Evolutionary conservation across 2,329 filamentous ascomycete genomes (phyloP).

Genomic region (Beauveria bassiana): DNA sequence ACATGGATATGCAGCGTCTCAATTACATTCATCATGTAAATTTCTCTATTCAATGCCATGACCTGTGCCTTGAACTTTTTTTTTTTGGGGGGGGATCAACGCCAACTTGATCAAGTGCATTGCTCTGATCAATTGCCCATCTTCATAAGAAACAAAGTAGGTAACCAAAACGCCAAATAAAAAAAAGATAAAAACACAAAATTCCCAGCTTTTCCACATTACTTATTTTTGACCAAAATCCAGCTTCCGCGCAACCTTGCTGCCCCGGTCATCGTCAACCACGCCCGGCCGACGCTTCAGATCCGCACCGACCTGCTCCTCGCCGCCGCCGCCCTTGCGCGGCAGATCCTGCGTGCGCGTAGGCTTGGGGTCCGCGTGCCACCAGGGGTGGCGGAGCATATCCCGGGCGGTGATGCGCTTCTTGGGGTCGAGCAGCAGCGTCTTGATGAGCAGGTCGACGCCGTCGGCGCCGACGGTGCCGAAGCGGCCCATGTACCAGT

Average conservation of each 20-base stretch:
- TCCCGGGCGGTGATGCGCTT: constrained; percentile 70
- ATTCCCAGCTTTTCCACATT: too few relatives aligned
- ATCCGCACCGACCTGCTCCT: constrained; percentile 73
- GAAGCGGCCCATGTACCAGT: constrained; percentile 71
- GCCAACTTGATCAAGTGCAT: not conserved
- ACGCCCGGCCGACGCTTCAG: constrained; percentile 65
- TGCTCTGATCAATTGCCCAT: not conserved
- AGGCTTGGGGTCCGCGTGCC: constrained; percentile 74
- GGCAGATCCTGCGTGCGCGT: constrained; percentile 78
- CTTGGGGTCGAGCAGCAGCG: constrained; percentile 78
- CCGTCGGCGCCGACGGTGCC: constrained; percentile 73
- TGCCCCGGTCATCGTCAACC: constrained; percentile 58
- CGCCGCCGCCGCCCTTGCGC: constrained; percentile 63
- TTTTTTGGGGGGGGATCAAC: not conserved
- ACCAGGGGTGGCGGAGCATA: constrained; percentile 79
- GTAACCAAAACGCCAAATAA: not conserved
- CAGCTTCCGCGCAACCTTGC: constrained; percentile 75
- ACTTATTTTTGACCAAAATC: constrained; percentile 52
- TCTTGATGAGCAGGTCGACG: constrained; percentile 80
- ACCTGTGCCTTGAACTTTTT: not conserved
- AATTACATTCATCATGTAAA: not conserved
- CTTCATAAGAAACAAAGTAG: not conserved
- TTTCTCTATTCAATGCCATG: not conserved
- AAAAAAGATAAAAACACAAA: not conserved
- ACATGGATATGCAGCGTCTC: not conserved